A percentile compares a stretch with the other conserved stretches of the same genome.
Evolutionary conservation across 768 basidiomycete genomes (phyloP).

Genomic region (Lactifluus volemus): DNA sequence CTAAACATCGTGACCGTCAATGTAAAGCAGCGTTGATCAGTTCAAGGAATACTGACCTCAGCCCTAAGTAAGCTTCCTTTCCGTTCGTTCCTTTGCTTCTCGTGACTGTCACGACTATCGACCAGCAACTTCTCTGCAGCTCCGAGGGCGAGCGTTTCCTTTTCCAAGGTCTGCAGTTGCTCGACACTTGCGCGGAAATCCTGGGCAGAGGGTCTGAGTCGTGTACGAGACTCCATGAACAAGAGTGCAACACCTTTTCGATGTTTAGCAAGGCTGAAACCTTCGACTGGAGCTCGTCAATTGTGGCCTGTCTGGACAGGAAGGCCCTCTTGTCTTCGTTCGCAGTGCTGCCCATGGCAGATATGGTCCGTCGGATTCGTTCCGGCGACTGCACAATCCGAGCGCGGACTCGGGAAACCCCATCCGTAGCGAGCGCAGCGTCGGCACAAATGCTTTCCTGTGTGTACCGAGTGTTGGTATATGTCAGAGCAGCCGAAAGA

Average conservation of each 20-base stretch:
- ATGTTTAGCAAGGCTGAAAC: slow-evolving; percentile 60
- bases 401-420: slow-evolving; percentile 52
- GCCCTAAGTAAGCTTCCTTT: slow-evolving; percentile 58
- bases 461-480: not conserved
- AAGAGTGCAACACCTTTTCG: slow-evolving; percentile 49
- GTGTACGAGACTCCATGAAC: not conserved
- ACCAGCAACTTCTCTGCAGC: slow-evolving; percentile 56
- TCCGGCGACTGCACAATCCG: slow-evolving; percentile 91
- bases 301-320: slow-evolving; percentile 58
- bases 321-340: slow-evolving; percentile 64
- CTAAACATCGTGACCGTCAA: slow-evolving; percentile 30
- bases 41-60: slow-evolving; percentile 36
- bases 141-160: slow-evolving; percentile 56
- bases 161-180: slow-evolving; percentile 66
- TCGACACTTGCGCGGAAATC: slow-evolving; percentile 65
- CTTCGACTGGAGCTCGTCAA: slow-evolving; percentile 69
- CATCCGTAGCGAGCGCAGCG: slow-evolving; percentile 47
- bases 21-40: not conserved
- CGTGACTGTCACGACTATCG: slow-evolving; percentile 58
- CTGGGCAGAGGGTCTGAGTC: slow-evolving; percentile 29
- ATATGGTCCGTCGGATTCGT: slow-evolving; percentile 74
- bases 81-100: slow-evolving; percentile 65
- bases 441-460: slow-evolving; percentile 59
- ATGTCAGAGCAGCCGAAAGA: not conserved
- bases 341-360: slow-evolving; percentile 59